A percentile compares a stretch with the other conserved stretches of the same genome.
phyloP scores from a whole-genome alignment of 1,284 basidiomycete species.

The Pascua guehoae region DNA sequence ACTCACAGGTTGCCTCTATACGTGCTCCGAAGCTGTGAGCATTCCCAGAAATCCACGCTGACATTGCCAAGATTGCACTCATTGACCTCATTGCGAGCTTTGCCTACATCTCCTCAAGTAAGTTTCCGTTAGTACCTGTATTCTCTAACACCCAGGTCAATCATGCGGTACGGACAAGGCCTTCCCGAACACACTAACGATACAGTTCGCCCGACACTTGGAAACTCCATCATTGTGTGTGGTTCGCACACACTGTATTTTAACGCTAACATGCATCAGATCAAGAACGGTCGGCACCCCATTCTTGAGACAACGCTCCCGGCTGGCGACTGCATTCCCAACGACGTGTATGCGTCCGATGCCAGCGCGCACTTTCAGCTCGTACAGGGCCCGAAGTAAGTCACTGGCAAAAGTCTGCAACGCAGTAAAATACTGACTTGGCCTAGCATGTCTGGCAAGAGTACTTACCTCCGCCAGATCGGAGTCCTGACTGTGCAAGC shows the following conservation, averaged over 20 bases:
- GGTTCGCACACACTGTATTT: neutral
- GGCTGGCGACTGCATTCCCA: constrained; percentile 68
- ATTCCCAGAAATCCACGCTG: neutral
- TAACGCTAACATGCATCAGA: constrained; percentile 28
- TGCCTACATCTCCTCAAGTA: constrained; percentile 67
- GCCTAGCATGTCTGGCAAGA: constrained; percentile 83
- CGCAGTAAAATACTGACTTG: neutral
- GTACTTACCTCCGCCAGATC: constrained; percentile 83
- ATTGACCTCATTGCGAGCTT: constrained; percentile 79
- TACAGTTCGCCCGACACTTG: constrained; percentile 82
- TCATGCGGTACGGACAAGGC: neutral
- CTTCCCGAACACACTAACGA: neutral
- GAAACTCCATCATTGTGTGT: constrained; percentile 64
- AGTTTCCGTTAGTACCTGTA: constrained; percentile 5
- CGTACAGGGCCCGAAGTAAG: constrained; percentile 81
- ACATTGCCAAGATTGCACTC: constrained; percentile 62
- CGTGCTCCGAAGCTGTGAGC: constrained; percentile 77
- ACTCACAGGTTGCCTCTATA: constrained; percentile 63
- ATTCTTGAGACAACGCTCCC: constrained; percentile 72
- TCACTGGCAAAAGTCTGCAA: constrained; percentile 3
- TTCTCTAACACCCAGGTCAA: constrained; percentile 3
- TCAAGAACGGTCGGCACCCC: constrained; percentile 80
- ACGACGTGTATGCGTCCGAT: constrained; percentile 65
- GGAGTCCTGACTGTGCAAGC: constrained; percentile 80
- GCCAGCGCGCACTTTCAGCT: constrained; percentile 79